These are phyloP conservation scores for Synchytrium microbalum DNA, from an alignment of 371 early-diverging fungal genomes.

Conservation along the genomic window DNA sequence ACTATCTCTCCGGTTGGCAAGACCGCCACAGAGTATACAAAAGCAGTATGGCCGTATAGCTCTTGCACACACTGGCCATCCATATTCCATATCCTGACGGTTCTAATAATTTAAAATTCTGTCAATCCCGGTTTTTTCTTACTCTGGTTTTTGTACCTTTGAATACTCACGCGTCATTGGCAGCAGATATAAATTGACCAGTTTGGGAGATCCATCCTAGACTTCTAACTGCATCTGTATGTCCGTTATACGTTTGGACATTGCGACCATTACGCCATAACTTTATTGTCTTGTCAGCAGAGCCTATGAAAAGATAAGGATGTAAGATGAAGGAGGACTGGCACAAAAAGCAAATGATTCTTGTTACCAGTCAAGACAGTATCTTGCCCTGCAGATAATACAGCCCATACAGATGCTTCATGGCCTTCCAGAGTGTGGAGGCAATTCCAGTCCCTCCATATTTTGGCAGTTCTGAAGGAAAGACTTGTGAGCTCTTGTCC, in stretches of 20 bases:
- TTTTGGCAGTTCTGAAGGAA: slow-evolving; percentile 56
- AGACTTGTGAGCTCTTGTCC: background rate
- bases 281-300: slow-evolving; percentile 89
- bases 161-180: background rate
- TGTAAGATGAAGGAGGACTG: background rate
- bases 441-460: slow-evolving; percentile 78
- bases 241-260: slow-evolving; percentile 68
- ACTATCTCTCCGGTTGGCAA: slow-evolving; percentile 68
- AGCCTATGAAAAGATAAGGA: slow-evolving; percentile 40
- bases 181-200: slow-evolving; percentile 62
- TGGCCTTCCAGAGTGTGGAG: slow-evolving; percentile 72
- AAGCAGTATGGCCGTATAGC: slow-evolving; percentile 83
- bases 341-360: slow-evolving; percentile 4
- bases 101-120: slow-evolving; percentile 42
- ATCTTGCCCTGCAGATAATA: slow-evolving; percentile 62
- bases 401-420: slow-evolving; percentile 84
- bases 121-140: background rate
- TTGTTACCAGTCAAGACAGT: slow-evolving; percentile 68
- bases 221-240: slow-evolving; percentile 84
- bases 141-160: background rate
- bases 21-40: slow-evolving; percentile 75
- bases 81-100: slow-evolving; percentile 73
- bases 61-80: slow-evolving; percentile 68
- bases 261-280: slow-evolving; percentile 69
- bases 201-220: slow-evolving; percentile 51